Conservation (phyloP, 352 stramenopile genomes). For the Pythium phragmiticola region DNA sequence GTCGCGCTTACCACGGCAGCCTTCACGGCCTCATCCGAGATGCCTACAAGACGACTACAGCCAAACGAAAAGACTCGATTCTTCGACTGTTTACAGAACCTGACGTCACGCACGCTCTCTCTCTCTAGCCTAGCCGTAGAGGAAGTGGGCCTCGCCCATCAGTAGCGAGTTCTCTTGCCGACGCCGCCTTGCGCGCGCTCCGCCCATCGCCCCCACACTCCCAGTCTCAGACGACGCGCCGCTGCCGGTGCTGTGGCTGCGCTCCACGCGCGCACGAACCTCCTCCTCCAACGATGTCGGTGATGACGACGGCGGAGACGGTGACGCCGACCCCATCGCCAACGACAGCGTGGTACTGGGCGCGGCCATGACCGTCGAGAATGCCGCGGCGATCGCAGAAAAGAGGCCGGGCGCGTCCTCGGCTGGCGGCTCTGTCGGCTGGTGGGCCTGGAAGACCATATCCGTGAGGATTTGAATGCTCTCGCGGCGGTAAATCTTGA, state of each 20-base stretch:
- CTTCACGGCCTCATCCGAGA: too few species aligned
- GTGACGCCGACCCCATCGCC: neutral
- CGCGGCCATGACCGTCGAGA: slow-evolving; percentile 8
- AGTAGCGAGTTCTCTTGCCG: slow-evolving; percentile 12
- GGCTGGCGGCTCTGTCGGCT: slow-evolving; percentile 8
- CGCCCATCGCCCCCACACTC: neutral
- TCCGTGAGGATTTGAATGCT: slow-evolving; percentile 35
- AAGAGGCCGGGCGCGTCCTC: slow-evolving; percentile 19
- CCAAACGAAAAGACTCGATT: too few species aligned
- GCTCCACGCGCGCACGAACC: neutral
- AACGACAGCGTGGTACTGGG: neutral
- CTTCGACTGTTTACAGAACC: too few species aligned
- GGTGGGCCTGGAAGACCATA: slow-evolving; percentile 32
- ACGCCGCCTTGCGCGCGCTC: neutral
- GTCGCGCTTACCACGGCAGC: too few species aligned
- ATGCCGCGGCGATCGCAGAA: slow-evolving; percentile 15
- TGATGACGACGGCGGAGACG: too few species aligned
- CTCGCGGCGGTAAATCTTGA: slow-evolving; percentile 35
- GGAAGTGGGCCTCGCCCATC: slow-evolving; percentile 26
- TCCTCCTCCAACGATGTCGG: neutral
- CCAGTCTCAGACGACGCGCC: slow-evolving; percentile 13
- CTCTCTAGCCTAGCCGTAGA: slow-evolving; percentile 19
- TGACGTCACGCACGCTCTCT: too few species aligned
- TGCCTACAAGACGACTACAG: too few species aligned
- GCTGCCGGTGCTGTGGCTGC: slow-evolving; percentile 20